A percentile compares a stretch with the other conserved stretches of the same genome.
Conservation (phyloP, 1,139 yeast genomes). For the Hansenula sp. region DNA sequence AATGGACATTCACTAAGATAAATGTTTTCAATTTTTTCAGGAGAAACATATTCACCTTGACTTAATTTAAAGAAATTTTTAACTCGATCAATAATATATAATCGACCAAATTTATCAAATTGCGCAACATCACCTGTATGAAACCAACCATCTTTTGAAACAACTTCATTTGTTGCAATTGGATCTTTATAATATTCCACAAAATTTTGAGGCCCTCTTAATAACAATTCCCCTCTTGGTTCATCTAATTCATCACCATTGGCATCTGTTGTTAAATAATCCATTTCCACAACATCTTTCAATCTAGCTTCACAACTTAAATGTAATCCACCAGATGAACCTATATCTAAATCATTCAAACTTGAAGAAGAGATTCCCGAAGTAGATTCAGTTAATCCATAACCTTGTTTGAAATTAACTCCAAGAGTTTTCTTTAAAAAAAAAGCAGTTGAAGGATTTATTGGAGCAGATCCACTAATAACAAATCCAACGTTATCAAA, state of each 20-base stretch:
- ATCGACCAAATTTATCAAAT: conserved; percentile 42
- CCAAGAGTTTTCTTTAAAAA: conserved; percentile 63
- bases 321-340: conserved; percentile 62
- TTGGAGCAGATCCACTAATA: conserved; percentile 74
- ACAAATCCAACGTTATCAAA: conserved; percentile 43
- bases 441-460: conserved; percentile 52
- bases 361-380: conserved; percentile 53
- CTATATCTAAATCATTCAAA: conserved; percentile 42
- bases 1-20: conserved; percentile 42
- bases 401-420: conserved; percentile 63
- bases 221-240: conserved; percentile 46
- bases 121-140: conserved; percentile 61
- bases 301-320: conserved; percentile 49
- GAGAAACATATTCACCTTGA: conserved; percentile 65
- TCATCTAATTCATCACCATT: conserved; percentile 45
- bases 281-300: conserved; percentile 53
- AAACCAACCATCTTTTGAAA: conserved; percentile 60
- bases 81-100: conserved; percentile 54
- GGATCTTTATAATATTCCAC: conserved; percentile 50
- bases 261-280: conserved; percentile 44
- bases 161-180: conserved; percentile 38
- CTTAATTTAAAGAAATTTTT: conserved; percentile 64
- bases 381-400: conserved; percentile 74
- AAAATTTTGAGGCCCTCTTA: conserved; percentile 57
- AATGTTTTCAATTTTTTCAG: conserved; percentile 56